Conservation (phyloP, 768 basidiomycete species). For the Postia placenta region DNA sequence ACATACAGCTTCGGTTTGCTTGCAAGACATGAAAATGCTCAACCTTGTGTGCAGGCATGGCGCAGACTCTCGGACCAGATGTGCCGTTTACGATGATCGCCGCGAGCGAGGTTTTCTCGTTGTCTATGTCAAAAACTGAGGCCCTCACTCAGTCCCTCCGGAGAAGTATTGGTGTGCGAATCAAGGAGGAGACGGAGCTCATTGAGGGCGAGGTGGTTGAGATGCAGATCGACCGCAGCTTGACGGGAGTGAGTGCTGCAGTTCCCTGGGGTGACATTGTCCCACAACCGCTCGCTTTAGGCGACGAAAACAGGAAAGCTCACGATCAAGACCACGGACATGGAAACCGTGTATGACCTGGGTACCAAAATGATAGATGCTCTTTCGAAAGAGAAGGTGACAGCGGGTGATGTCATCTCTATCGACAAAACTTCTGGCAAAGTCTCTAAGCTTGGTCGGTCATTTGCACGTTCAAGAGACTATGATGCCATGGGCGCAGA, state of each 20-base stretch:
- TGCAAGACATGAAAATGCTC: background rate
- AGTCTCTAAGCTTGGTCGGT: conserved; percentile 92
- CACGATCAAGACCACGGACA: conserved; percentile 97
- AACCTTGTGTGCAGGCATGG: conserved; percentile 65
- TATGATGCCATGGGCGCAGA: conserved; percentile 99
- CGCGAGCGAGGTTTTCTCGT: conserved; percentile 95
- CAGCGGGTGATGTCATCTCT: conserved; percentile 89
- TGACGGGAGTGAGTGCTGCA: conserved; percentile 73
- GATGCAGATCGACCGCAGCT: conserved; percentile 94
- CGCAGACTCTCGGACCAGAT: conserved; percentile 87
- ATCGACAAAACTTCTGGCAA: conserved; percentile 98
- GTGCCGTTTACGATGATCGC: conserved; percentile 99
- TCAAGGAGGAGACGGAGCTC: conserved; percentile 96
- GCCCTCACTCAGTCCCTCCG: conserved; percentile 95
- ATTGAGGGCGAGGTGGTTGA: conserved; percentile 99
- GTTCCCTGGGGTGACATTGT: too few species aligned
- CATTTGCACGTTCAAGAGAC: conserved; percentile 94
- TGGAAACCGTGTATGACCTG: conserved; percentile 99
- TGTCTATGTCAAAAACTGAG: conserved; percentile 98
- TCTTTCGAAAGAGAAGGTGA: conserved; percentile 93
- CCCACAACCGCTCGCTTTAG: conserved; percentile 46
- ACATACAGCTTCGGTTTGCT: background rate
- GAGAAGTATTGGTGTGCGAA: conserved; percentile 92
- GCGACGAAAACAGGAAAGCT: conserved; percentile 97
- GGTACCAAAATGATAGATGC: conserved; percentile 99